phyloP scores from a whole-genome alignment of 495 filamentous ascomycete species.

The Saxophila tyrrhenica region DNA sequence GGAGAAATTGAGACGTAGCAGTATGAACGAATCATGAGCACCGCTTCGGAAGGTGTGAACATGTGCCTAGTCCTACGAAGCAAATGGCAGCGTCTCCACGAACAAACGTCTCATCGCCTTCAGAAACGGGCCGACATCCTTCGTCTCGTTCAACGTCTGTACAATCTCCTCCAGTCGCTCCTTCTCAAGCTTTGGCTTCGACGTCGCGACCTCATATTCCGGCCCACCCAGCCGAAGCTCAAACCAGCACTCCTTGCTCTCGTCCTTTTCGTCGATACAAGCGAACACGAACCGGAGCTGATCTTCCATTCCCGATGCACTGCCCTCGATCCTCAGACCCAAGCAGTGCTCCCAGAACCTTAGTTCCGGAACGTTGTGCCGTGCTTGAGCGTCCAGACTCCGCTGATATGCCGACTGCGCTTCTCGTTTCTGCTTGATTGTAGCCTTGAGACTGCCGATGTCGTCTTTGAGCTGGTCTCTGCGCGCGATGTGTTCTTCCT shows the following conservation, averaged over 20 bases:
- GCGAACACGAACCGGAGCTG: constrained; percentile 82
- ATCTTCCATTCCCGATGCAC: constrained; percentile 71
- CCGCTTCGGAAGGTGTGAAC: no score
- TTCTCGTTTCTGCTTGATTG: constrained; percentile 48
- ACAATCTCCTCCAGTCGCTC: constrained; percentile 60
- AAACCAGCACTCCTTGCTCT: constrained; percentile 87
- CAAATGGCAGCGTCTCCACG: no score
- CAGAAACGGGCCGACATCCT: constrained; percentile 68
- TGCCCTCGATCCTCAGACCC: constrained; percentile 66
- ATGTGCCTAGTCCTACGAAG: no score
- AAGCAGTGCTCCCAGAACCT: constrained; percentile 92
- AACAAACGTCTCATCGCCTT: constrained; percentile 92
- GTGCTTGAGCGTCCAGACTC: constrained; percentile 63
- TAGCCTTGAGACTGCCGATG: constrained; percentile 65
- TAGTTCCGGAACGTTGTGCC: constrained; percentile 81
- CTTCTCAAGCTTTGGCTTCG: constrained; percentile 61
- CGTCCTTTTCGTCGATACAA: constrained; percentile 76
- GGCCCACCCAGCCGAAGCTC: constrained; percentile 68
- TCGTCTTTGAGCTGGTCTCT: constrained; percentile 66
- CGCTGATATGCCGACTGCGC: constrained; percentile 52
- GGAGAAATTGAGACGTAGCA: no score
- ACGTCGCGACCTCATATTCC: constrained; percentile 74
- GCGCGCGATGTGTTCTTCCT: constrained; percentile 59
- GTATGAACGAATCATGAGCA: no score
- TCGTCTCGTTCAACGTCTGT: constrained; percentile 68